phyloP scores from a whole-genome alignment of 305 asterid genomes.

The Striga hermonthica region DNA sequence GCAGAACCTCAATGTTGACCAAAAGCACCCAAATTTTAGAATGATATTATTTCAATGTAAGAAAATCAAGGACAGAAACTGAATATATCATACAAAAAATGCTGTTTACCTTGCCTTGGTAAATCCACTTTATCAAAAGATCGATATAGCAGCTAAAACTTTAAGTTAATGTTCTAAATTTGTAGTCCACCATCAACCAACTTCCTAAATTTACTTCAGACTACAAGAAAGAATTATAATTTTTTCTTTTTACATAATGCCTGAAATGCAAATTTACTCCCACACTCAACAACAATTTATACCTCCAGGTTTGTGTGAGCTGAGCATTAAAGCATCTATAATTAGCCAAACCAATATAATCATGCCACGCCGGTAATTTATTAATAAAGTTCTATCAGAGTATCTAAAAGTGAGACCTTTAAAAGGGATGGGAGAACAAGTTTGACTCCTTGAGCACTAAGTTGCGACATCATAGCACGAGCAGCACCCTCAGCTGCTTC shows the following conservation, averaged over 20 bases:
- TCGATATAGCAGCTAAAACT: constrained; percentile 15
- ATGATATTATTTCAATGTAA: constrained; percentile 6
- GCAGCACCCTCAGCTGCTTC: constrained; percentile 99
- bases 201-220: constrained; percentile 17
- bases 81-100: constrained; percentile 5
- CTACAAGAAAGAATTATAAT: constrained; percentile 1
- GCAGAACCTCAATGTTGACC: constrained; percentile 20
- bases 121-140: constrained; percentile 12
- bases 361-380: constrained; percentile 1
- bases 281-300: constrained; percentile 14
- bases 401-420: constrained; percentile 53
- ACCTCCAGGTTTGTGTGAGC: constrained; percentile 3
- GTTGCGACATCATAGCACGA: constrained; percentile 99
- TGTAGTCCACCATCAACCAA: constrained; percentile 25
- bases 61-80: constrained; percentile 7
- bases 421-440: constrained; percentile 95
- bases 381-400: constrained; percentile 21
- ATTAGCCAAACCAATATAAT: neutral
- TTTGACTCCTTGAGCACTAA: constrained; percentile 97
- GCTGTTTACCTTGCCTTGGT: constrained; percentile 6
- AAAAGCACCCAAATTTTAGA: neutral
- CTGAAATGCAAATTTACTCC: constrained; percentile 20
- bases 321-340: constrained; percentile 16
- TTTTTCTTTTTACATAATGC: constrained; percentile 6
- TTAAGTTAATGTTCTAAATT: neutral